Base-by-base conservation (phyloP, 805 yeast genomes). In the Hanseniaspora mollemarum region DNA sequence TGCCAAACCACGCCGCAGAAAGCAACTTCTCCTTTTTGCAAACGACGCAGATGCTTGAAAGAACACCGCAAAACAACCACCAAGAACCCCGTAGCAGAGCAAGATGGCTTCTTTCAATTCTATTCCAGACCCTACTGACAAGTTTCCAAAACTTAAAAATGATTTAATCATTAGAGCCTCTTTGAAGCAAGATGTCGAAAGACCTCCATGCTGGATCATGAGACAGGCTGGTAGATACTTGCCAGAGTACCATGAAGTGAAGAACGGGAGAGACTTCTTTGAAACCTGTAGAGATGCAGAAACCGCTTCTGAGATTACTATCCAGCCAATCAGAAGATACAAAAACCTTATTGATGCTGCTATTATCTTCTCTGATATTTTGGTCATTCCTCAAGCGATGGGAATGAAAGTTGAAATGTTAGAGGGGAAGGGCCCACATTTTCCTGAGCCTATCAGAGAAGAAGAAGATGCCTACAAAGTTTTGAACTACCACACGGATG, bases 171-270 rank as follows among this genome's bases (percentile, higher is more conserved):
- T 92, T 56, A 74, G 98, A 59, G 96, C 97, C 3, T 96, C 97
- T 10, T 73, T 74, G 56, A 96, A 83, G 46, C 95, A 90, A 63
- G 70, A 69, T 54, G 96, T 90, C 37, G 97, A 92, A 67, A 79
- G 98, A 63, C 96, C 98, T 1, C 98, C 98, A 18, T 79, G 92
- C 54, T 92, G 96, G 96, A 83, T 88, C 58, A 87, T 87, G 96
- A 78, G 96, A 67, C 96, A 87, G 71, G 96, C 96, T n/a, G 96
- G 96, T 18, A 74, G 96, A 54, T 87, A 88, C 60, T 70, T 73
- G 32, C 94, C 94, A 26, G 95, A 92, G 63, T 92, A 92, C 64
- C 95, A 88, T 64, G 76, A 79, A 62, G 96, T 80, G 43, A 92
- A 92, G 63, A 94, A 77, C 45, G 74, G 75, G 15, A 73, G 85